Evolutionary conservation across 1,284 basidiomycete species (phyloP).

Genomic region (Ustilago tritici): DNA sequence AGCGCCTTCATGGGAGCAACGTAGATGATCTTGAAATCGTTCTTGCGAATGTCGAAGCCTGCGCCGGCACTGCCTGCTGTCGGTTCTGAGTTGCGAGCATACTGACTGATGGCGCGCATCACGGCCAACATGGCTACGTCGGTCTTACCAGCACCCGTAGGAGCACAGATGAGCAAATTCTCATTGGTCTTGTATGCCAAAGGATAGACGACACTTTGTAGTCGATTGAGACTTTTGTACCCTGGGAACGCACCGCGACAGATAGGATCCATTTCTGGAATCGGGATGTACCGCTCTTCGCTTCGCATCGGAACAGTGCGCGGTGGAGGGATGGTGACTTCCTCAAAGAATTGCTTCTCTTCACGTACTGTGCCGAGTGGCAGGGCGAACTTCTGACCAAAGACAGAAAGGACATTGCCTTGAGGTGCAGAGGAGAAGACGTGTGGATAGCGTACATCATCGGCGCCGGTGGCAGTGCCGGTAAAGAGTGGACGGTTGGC

Average conservation of each 20-base stretch:
- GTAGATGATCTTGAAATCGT: slow-evolving; percentile 92
- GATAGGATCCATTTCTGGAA: slow-evolving; percentile 82
- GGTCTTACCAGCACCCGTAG: slow-evolving; percentile 82
- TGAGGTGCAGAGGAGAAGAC: slow-evolving; percentile 83
- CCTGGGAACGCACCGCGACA: slow-evolving; percentile 89
- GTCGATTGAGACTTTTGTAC: slow-evolving; percentile 88
- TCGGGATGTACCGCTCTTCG: slow-evolving; percentile 80
- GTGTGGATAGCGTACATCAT: slow-evolving; percentile 79
- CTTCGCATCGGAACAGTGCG: slow-evolving; percentile 80
- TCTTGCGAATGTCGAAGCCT: slow-evolving; percentile 58
- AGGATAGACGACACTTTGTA: slow-evolving; percentile 94
- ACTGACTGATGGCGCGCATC: slow-evolving; percentile 85
- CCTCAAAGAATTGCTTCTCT: slow-evolving; percentile 74
- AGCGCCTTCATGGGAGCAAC: slow-evolving; percentile 99
- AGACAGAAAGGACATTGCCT: slow-evolving; percentile 80
- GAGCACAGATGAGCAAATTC: slow-evolving; percentile 84
- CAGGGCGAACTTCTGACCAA: slow-evolving; percentile 81
- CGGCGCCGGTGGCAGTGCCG: slow-evolving; percentile 74
- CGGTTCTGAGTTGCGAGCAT: slow-evolving; percentile 77
- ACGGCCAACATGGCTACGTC: slow-evolving; percentile 97
- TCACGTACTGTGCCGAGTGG: slow-evolving; percentile 84
- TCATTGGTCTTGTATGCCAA: slow-evolving; percentile 94
- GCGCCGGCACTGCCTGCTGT: slow-evolving; percentile 71
- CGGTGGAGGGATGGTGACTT: slow-evolving; percentile 90
- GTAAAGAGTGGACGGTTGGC: slow-evolving; percentile 78